These are phyloP conservation scores for Spinacia oleracea DNA, from an alignment of 179 eudicot species.

Conservation along the genomic window DNA sequence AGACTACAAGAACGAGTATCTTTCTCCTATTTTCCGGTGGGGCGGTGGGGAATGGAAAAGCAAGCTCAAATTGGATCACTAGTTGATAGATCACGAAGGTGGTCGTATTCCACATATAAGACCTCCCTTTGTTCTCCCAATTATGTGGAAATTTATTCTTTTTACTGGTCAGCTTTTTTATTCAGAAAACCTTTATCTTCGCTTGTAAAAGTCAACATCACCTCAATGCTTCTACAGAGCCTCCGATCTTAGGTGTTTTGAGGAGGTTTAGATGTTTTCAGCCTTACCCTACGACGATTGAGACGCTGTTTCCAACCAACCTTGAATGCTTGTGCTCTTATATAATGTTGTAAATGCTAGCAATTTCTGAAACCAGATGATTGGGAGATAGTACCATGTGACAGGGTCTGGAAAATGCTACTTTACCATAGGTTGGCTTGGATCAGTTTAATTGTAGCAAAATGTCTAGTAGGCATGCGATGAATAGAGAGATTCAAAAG, in stretches of 20 bases:
- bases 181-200: neutral
- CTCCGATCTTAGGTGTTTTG: neutral
- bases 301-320: neutral
- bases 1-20: neutral
- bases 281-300: neutral
- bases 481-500: neutral
- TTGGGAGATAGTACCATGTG: neutral
- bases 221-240: neutral
- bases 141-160: neutral
- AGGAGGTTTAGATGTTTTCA: neutral
- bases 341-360: neutral
- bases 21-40: neutral
- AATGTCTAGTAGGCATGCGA: neutral
- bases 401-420: neutral
- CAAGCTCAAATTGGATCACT: neutral
- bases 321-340: neutral
- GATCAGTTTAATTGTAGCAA: neutral
- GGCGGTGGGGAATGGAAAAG: no score
- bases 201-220: neutral
- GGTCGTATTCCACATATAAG: neutral
- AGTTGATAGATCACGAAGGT: neutral
- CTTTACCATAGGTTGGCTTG: neutral
- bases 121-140: neutral
- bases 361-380: neutral
- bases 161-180: neutral